Conservation (phyloP, 305 asterid genomes). For the Fraxinus floribunda region DNA sequence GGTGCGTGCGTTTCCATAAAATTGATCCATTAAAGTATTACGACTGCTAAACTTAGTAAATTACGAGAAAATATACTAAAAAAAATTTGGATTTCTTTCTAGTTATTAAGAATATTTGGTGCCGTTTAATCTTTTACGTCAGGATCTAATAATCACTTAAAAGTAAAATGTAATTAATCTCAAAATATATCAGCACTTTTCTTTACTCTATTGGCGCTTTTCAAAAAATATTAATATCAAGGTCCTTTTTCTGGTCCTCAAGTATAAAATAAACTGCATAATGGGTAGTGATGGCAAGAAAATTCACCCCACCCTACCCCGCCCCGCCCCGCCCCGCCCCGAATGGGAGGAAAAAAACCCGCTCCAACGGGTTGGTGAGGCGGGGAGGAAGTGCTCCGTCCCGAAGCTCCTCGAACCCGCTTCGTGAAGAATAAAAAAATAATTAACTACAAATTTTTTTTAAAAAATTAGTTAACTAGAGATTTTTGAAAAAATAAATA, state of each 20-base stretch:
- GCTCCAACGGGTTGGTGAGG: too few species aligned
- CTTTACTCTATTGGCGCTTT: not conserved
- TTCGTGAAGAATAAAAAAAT: too few species aligned
- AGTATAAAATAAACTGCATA: not conserved
- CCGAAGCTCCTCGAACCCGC: too few species aligned
- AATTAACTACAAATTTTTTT: too few species aligned
- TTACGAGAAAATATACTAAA: not conserved
- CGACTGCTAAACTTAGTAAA: not conserved
- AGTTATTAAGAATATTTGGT: too few species aligned
- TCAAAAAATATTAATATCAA: not conserved
- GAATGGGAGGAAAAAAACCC: too few species aligned
- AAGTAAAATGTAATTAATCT: not conserved
- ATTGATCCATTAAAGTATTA: not conserved
- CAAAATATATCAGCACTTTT: not conserved
- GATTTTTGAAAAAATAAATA: too few species aligned
- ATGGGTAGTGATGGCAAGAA: not conserved
- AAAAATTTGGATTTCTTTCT: not conserved
- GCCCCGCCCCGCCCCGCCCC: too few species aligned
- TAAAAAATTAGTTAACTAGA: too few species aligned
- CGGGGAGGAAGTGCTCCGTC: too few species aligned
- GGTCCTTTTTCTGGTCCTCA: not conserved
- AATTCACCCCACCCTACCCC: too few species aligned
- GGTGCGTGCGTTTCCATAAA: not conserved
- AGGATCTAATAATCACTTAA: not conserved
- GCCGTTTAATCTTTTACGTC: not conserved